Base-by-base conservation (phyloP, 306 rosid species). In the Vicia sativa region DNA sequence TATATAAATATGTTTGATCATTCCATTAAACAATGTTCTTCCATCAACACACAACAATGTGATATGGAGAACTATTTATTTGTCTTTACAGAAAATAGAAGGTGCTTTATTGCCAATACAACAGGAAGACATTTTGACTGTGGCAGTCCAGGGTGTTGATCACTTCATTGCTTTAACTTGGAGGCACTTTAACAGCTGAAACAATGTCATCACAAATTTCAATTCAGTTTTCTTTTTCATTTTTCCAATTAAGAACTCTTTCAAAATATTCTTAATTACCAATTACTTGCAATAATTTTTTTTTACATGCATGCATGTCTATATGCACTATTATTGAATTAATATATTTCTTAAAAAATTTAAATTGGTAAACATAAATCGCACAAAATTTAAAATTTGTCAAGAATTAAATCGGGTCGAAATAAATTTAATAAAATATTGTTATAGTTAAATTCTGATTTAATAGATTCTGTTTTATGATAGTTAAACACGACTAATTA, bases 151-250 rank as follows among this genome's bases (percentile, higher is more conserved):
- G n/a, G 53, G 16, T 26, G n/a, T 5, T 39, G 49, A 16, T 57
- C 74, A 58, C 65, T 71, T 71, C 74, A 46, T 64, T 19, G 68
- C 54, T 54, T 69, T n/a, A n/a, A n/a, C n/a, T 52, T 0, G 69
- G 69, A 0, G 73, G 77, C 21, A 77, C 37, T 16, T 0, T 50
- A 39, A 77, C 11, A 56, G 81, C 81, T 77, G 77, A 65, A 77
- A 77, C 37, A 70, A 45, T 25, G 50, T 56, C 48, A 60, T 28
- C n/a, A 16, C 44, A 69, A 43, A 2, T 28, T 49, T 38, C 56
- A 49, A 35, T 10, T 74, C 23, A 55, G 31, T 26, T 35, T 13
- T 18, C 53, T 15, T 48, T 2, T 2, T 39, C 57, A 34, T 34
- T 34, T 72, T 21, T 21, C n/a, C n/a, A 21, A 21, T 21, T 2